Evolutionary conservation across 2,329 filamentous ascomycete species (phyloP), one percentile per base, ranked within the genome.

Genomic region (Botrytis galanthina): DNA sequence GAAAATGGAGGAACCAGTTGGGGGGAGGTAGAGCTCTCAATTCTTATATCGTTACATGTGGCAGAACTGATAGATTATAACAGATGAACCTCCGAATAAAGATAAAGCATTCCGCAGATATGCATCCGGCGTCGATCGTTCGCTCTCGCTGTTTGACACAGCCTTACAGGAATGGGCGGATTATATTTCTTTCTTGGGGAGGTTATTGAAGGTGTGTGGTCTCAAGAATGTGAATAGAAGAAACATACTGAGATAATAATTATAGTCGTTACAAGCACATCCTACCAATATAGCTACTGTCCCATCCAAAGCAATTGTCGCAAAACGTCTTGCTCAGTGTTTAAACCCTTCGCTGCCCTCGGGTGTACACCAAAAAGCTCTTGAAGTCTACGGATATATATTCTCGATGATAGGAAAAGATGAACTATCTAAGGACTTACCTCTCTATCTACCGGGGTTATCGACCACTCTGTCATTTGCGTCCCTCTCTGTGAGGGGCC

Each of bases 91-190:
- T 68, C 84, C 84, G 22, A 83, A 83, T 61, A 90, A 89, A 81
- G 90, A 91, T 82, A 91, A 91, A 82, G 83, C 87, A 71, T 95
- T 93, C 81, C 93, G 95, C 77, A 92, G 95, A 82, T 99, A 98
- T 89, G 94, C 94, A 62, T 89, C 91, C 67, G 92, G 90, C 74
- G 91, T 99, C 77, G 95, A 98, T 80, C 90, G 94, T 82, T 93
- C 94, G 48, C 87, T 99, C 75, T 89, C 92, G 63, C 87, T 97
- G 48, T 99, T 98, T 84, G 96, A 99, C 81, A 95, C 93, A 26
- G 91, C 94, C 44, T 87, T 98, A 78, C 94, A 98, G 83, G 96
- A 99, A 89, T 99, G 96, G 96, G 96, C 97, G 67, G 96, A 99
- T 84, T 99, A 99, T 81, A 99, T 99, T 80, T 97, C 95, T 29